phyloP scores from a whole-genome alignment of 139 green algal species.

The Tetradesmus obliquus region DNA sequence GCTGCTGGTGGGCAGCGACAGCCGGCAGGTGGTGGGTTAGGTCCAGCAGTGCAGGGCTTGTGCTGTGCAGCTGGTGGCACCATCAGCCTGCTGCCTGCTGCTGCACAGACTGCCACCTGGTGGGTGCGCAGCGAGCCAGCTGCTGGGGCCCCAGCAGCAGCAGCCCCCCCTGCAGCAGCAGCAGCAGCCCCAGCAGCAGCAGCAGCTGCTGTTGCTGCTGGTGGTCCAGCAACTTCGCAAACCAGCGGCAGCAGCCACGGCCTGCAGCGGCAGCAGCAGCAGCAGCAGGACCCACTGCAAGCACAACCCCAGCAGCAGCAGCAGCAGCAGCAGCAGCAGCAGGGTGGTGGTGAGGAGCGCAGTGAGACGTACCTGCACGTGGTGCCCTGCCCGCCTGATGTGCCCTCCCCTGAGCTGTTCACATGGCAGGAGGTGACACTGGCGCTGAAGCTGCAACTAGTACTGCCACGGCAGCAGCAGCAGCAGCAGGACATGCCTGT shows the following conservation, averaged over 20 bases:
- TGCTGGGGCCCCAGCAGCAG: background rate
- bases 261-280: background rate
- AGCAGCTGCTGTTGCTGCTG: background rate
- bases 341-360: background rate
- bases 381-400: background rate
- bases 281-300: background rate
- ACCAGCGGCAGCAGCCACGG: background rate
- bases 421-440: background rate
- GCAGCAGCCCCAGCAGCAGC: background rate
- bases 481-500: background rate
- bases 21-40: background rate
- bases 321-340: constrained; percentile 8
- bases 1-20: background rate
- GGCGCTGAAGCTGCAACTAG: background rate
- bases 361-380: background rate
- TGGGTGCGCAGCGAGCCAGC: background rate
- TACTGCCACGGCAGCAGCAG: background rate
- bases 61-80: background rate
- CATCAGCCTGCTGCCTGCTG: background rate
- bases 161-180: background rate
- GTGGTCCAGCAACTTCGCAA: background rate
- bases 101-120: background rate
- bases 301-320: background rate
- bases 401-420: background rate
- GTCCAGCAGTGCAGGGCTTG: background rate